Evolutionary conservation across 192 early-diverging fungal genomes (phyloP), one percentile per base, ranked within the genome.

Genomic region (Mortierella antarctica): DNA sequence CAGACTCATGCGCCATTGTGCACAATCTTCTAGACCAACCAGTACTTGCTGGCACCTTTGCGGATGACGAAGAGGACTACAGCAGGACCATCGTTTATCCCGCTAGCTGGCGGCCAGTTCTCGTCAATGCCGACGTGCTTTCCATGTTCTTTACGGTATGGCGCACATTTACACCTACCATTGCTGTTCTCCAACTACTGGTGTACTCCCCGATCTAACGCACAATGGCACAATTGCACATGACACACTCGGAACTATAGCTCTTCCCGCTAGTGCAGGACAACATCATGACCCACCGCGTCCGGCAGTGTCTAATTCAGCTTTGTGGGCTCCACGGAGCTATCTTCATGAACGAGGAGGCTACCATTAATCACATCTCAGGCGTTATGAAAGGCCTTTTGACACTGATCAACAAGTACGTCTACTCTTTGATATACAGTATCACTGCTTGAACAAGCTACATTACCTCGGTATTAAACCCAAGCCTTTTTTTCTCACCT

Each of bases 121-220:
- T 92, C 42, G 83, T 88, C 21, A 82, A 87, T 57, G 81, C 77
- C 21, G 90, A 92, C 46, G 85, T 93, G 4, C 59, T 93, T 15
- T 82, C 83, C 47, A 68, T 91, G 67, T 93, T 93, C 69, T 92
- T 93, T 65, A 85, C 79, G 42, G 91, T 92, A 83, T 53, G 83
- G 18, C 31, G 4, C 60, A 10, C 15, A 57, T 45, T 1, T 18
- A 21, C 41, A 71, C 6, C 31, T 23, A 13, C 48, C 45, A 10
- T 20, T 10, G 17, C 83, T 67, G 47, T 51, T 11, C 50, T 51
- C 50, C 17, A 51, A 51, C 50, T 17, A 17, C 50, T 17, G 11
- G 17, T 51, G 50, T 51, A 15, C 2, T 51, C 17, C 1, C 13
- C 13, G 17, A 51, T 51, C 11, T 12, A 51, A 15, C 4, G 50